Percentiles rank a stretch among this genome's conserved stretches.
Conservation (phyloP, 2,329 filamentous ascomycete genomes). For the Cladosporium sp. region DNA sequence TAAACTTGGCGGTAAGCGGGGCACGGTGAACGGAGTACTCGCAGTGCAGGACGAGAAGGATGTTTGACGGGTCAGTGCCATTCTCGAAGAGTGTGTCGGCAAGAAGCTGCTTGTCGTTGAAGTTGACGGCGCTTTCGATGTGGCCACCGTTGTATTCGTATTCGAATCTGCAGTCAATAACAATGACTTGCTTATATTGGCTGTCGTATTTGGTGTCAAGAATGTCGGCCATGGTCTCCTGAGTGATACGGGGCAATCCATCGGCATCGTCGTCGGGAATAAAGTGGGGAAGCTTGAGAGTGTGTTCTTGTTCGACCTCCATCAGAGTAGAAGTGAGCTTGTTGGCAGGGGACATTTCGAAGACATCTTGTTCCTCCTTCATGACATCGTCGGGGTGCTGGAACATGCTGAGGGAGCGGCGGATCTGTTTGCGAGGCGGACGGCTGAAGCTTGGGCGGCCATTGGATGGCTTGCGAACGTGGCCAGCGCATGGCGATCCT, state of each 20-base stretch:
- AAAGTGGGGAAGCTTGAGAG: constrained; percentile 78
- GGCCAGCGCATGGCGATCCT: constrained; percentile 69
- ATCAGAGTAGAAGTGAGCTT: constrained; percentile 64
- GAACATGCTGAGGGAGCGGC: constrained; percentile 96
- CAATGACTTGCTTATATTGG: constrained; percentile 72
- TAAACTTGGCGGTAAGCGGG: constrained; percentile 90
- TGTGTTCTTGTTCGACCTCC: constrained; percentile 74
- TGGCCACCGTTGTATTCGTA: constrained; percentile 98
- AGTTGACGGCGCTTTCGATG: constrained; percentile 89
- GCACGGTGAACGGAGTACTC: constrained; percentile 97
- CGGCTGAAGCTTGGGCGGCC: constrained; percentile 60
- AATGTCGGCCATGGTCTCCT: constrained; percentile 77
- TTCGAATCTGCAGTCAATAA: constrained; percentile 97
- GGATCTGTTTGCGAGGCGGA: constrained; percentile 80
- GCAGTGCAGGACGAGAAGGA: constrained; percentile 89
- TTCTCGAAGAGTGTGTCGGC: constrained; percentile 68
- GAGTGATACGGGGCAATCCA: constrained; percentile 80
- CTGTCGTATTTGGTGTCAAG: constrained; percentile 78
- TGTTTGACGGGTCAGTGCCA: constrained; percentile 61
- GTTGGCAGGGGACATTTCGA: constrained; percentile 41
- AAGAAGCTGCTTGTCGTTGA: constrained; percentile 91
- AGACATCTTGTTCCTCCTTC: constrained; percentile 66
- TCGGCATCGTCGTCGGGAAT: constrained; percentile 75
- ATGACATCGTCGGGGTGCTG: constrained; percentile 85
- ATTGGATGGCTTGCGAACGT: constrained; percentile 61